Conservation (phyloP, 257 asterid genomes). For the Fraxinus quadrangulata region DNA sequence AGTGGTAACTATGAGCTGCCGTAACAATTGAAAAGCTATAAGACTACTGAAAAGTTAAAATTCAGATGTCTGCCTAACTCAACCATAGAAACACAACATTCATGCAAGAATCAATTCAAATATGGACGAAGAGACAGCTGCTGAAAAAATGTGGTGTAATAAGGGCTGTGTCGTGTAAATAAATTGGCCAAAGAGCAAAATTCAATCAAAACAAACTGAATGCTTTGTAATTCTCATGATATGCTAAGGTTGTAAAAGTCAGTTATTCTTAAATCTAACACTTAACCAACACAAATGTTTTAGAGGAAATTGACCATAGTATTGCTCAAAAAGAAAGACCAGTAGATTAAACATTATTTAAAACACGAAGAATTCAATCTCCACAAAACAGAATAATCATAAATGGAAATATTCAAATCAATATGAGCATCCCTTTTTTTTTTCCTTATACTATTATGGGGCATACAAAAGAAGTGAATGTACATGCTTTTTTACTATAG, state of each 20-base stretch:
- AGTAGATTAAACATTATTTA: not conserved
- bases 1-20: not conserved
- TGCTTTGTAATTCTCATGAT: not conserved
- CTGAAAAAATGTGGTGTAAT: not conserved
- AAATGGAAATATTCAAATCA: not conserved
- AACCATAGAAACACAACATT: not conserved
- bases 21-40: not conserved
- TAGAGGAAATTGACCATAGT: not conserved
- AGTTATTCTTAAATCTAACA: not conserved
- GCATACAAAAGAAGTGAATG: too few species aligned
- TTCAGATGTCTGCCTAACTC: not conserved
- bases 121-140: not conserved
- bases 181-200: not conserved
- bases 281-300: not conserved
- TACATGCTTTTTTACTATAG: too few species aligned
- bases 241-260: not conserved
- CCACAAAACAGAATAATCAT: not conserved
- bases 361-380: conserved; percentile 7
- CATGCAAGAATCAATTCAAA: not conserved
- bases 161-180: not conserved
- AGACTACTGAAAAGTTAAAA: not conserved
- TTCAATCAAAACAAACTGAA: not conserved
- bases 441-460: too few species aligned
- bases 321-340: not conserved
- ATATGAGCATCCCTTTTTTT: not conserved